A percentile compares a stretch with the other conserved stretches of the same genome.
Evolutionary conservation across 371 early-diverging fungal genomes (phyloP).

Genomic region (Haplosporangium sp.): DNA sequence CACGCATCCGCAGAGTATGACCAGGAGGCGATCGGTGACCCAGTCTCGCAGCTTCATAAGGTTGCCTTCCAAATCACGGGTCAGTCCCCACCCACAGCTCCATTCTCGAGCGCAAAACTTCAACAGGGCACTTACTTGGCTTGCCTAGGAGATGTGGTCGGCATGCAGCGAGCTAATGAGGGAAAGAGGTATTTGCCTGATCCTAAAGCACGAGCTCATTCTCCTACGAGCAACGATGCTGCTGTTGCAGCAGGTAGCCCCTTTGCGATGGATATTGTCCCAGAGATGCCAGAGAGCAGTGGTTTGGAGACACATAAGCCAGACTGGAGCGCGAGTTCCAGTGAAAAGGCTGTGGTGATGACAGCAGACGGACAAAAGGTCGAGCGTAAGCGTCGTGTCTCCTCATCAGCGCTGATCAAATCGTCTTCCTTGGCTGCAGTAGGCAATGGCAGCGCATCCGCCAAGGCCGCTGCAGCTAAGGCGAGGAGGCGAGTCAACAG

Average conservation of each 20-base stretch:
- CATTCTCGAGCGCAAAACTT: constrained; percentile 55
- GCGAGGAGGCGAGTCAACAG: constrained; percentile 55
- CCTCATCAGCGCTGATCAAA: constrained; percentile 55
- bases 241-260: constrained; percentile 4
- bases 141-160: constrained; percentile 80
- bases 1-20: constrained; percentile 53
- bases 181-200: constrained; percentile 59
- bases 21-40: constrained; percentile 71
- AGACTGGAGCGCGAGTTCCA: constrained; percentile 29
- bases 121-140: constrained; percentile 75
- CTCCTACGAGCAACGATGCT: constrained; percentile 8
- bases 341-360: constrained; percentile 27
- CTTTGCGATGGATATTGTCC: constrained; percentile 50
- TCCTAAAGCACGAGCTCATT: constrained; percentile 12
- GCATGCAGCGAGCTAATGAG: constrained; percentile 76
- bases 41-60: constrained; percentile 92
- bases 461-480: constrained; percentile 31
- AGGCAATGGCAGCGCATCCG: constrained; percentile 3
- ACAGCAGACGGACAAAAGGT: constrained; percentile 41
- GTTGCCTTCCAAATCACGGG: constrained; percentile 86
- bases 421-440: constrained; percentile 2
- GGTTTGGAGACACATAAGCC: constrained; percentile 28
- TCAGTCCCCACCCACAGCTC: constrained; percentile 56
- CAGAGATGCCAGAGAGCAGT: constrained; percentile 30
- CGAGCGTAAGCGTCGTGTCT: constrained; percentile 55